A percentile compares a stretch with the other conserved stretches of the same genome.
These are phyloP conservation scores for Fraxinus albicans DNA, from an alignment of 305 asterid genomes.

Conservation along the genomic window DNA sequence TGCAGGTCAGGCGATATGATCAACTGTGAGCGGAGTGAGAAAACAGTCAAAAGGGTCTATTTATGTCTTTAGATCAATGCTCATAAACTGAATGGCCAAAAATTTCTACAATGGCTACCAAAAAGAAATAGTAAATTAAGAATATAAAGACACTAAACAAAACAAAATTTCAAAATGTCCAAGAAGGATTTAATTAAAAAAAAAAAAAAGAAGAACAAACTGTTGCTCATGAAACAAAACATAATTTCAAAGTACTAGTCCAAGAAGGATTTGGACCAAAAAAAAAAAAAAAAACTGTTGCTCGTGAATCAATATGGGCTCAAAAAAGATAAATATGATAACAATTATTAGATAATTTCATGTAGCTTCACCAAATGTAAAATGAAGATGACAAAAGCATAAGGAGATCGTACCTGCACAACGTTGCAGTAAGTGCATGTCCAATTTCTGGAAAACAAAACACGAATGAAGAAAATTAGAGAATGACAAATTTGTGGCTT, in stretches of 20 bases:
- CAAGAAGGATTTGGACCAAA: not conserved
- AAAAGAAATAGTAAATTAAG: not conserved
- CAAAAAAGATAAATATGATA: not conserved
- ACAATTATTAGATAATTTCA: not conserved
- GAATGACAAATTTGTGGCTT: conserved; percentile 12
- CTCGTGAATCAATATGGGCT: not conserved
- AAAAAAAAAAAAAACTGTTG: not conserved
- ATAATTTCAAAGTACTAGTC: not conserved
- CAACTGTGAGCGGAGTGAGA: not conserved
- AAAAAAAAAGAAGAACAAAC: not conserved
- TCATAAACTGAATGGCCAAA: not conserved
- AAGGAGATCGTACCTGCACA: conserved; percentile 56
- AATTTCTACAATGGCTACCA: not conserved
- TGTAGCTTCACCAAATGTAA: not conserved
- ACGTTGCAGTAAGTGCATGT: conserved; percentile 75
- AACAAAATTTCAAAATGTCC: not conserved
- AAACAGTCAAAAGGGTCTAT: not conserved
- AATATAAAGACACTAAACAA: not conserved
- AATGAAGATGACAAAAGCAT: not conserved
- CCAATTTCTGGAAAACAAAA: conserved; percentile 58
- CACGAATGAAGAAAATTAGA: conserved; percentile 28
- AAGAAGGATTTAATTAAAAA: not conserved
- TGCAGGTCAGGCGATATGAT: not conserved
- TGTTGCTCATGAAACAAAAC: not conserved
- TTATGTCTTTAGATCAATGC: not conserved